Evolutionary conservation across 2,329 filamentous ascomycete species (phyloP).

Genomic region (Phaeosphaeriaceae sp.): DNA sequence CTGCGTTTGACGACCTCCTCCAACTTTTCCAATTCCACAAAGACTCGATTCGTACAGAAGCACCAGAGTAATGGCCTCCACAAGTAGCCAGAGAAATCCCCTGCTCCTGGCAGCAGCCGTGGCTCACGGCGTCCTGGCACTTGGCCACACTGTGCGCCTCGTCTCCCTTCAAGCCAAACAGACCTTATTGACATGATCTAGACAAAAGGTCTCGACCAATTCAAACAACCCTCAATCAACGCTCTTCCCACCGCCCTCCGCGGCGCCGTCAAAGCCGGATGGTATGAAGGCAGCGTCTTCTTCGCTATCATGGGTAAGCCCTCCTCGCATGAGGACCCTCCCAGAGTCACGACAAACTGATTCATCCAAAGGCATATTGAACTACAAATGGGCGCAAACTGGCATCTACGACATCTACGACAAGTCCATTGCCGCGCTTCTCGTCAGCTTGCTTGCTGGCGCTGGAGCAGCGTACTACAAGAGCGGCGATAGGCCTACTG

Average conservation of each 20-base stretch:
- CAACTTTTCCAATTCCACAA: background rate
- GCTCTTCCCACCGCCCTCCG: conserved; percentile 35
- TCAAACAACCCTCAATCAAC: conserved; percentile 42
- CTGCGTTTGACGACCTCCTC: background rate
- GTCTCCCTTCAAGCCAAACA: background rate
- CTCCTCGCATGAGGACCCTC: too few relatives aligned
- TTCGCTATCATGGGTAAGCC: conserved; percentile 43
- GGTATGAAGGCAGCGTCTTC: conserved; percentile 48
- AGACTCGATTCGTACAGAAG: background rate
- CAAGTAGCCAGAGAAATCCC: conserved; percentile 29
- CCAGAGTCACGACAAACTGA: too few relatives aligned
- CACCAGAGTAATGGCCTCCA: conserved; percentile 17
- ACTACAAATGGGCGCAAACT: conserved; percentile 45
- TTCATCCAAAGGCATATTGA: conserved; percentile 34
- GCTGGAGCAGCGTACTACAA: conserved; percentile 32
- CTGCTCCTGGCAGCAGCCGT: conserved; percentile 39
- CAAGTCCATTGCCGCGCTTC: conserved; percentile 38
- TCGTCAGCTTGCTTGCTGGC: conserved; percentile 34
- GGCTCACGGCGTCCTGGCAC: conserved; percentile 37
- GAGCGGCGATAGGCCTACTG: conserved; percentile 36
- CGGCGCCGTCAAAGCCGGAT: conserved; percentile 42
- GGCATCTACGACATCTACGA: conserved; percentile 43
- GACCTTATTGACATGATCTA: conserved; percentile 10
- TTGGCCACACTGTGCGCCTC: conserved; percentile 42
- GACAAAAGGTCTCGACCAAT: conserved; percentile 45